Evolutionary conservation across 2,329 filamentous ascomycete species (phyloP).

Genomic region (Xylariomycetidae sp.): DNA sequence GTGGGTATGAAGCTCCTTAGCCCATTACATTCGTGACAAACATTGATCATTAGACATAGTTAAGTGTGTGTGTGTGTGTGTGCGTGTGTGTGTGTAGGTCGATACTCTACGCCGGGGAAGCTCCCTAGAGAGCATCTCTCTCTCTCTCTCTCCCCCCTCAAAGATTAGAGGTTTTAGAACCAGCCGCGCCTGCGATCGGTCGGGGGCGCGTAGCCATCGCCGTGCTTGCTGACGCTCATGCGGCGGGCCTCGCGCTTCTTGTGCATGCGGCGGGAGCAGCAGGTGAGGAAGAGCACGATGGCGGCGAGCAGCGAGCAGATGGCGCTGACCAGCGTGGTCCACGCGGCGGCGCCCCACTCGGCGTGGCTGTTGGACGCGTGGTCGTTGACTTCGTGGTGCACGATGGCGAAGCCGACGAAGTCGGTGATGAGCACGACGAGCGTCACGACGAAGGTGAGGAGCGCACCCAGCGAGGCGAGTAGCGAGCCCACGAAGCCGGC

Average conservation of each 20-base stretch:
- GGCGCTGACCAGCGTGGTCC: constrained; percentile 52
- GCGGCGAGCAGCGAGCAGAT: constrained; percentile 49
- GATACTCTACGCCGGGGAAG: too few relatives aligned
- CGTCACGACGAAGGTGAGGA: constrained; percentile 35
- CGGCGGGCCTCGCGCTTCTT: constrained; percentile 27
- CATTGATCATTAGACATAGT: too few relatives aligned
- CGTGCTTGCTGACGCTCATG: too few relatives aligned
- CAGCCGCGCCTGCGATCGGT: constrained; percentile 4
- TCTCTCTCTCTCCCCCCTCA: too few relatives aligned
- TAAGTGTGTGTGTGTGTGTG: too few relatives aligned
- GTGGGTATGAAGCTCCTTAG: too few relatives aligned
- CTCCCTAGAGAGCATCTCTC: too few relatives aligned
- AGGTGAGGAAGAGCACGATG: constrained; percentile 54
- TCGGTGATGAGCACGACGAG: constrained; percentile 37
- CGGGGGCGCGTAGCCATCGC: constrained; percentile 3
- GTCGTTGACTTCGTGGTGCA: constrained; percentile 20
- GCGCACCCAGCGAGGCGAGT: constrained; percentile 30
- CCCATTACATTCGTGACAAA: too few relatives aligned
- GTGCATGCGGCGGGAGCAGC: constrained; percentile 46
- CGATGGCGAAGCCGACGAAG: constrained; percentile 35
- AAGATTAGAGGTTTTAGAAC: too few relatives aligned
- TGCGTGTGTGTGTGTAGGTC: too few relatives aligned
- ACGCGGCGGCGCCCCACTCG: constrained; percentile 48
- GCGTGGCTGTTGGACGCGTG: constrained; percentile 30
- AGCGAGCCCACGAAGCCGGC: constrained; percentile 37